These are phyloP conservation scores for Pyricularia pennisetigena DNA, from an alignment of 2,329 filamentous ascomycete species.

Conservation along the genomic window DNA sequence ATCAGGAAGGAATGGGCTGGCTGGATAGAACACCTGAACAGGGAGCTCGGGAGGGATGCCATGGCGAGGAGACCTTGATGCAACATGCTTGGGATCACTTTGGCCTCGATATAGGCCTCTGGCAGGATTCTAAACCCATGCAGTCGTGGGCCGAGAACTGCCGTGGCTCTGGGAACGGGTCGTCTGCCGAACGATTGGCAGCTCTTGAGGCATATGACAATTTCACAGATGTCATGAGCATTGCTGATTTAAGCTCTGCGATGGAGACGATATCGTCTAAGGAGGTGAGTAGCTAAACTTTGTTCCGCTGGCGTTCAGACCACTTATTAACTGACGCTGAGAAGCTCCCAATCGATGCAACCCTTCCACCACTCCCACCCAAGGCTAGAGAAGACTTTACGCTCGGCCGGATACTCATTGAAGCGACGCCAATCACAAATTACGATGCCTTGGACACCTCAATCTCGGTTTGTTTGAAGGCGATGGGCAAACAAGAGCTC, in stretches of 20 bases:
- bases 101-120: constrained; percentile 52
- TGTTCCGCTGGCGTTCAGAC: neutral
- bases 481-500: constrained; percentile 20
- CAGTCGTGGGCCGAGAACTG: constrained; percentile 23
- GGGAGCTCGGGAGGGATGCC: neutral
- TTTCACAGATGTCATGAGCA: constrained; percentile 52
- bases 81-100: constrained; percentile 59
- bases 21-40: constrained; percentile 40
- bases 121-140: constrained; percentile 33
- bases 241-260: constrained; percentile 50
- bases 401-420: constrained; percentile 36
- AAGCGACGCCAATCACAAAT: constrained; percentile 26
- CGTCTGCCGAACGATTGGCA: constrained; percentile 15
- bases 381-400: constrained; percentile 40
- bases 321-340: constrained; percentile 8
- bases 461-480: constrained; percentile 22
- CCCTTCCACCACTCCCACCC: constrained; percentile 43
- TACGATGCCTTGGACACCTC: constrained; percentile 20
- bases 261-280: constrained; percentile 32
- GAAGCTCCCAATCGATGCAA: constrained; percentile 49
- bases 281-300: constrained; percentile 15
- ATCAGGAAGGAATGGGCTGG: constrained; percentile 68
- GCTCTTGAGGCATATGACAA: constrained; percentile 40
- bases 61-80: constrained; percentile 48
- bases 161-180: neutral